Base-by-base conservation (phyloP, 768 basidiomycete genomes). In the Russula compacta region DNA sequence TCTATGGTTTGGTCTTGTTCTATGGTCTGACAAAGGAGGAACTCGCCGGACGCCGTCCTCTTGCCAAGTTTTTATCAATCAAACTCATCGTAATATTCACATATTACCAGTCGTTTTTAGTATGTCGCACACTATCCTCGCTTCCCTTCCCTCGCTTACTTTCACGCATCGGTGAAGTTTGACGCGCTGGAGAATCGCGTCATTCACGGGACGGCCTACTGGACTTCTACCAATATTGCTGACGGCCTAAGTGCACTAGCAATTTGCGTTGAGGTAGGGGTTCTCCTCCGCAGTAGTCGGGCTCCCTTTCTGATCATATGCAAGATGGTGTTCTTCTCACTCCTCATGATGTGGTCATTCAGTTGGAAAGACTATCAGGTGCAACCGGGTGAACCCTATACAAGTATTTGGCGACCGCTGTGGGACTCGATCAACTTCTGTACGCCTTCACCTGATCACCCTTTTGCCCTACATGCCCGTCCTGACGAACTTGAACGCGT, bases 1-100 rank as follows among this genome's bases (percentile, higher is more conserved):
- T 95, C 2, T 95, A 95, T 67, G 94, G 92, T 7, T 76, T 97
- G 8, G 69, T 95, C 15, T 66, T 92, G 14, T 92, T 94, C 73
- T 95, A 95, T 69, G 85, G 81, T 19, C 77, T 95, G 50, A 90
- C 84, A 51, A 81, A 84, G 60, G 84, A 88, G 17, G 92, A 94
- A 66, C 81, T 95, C 15, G 74, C 69, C 57, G 89, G 86, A 38
- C 78, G 83, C 17, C 79, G 86, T 33, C 93, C 92, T 36, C 74
- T 94, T 33, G 82, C 86, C 32, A 95, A 95, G 75, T 95, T 95
- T 71, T 69, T 95, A 63, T 75, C 83, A 3, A 93, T 95, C 76
- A 95, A 95, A 71, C 74, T 89, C 38, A 88, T 92, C 53, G 87
- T 92, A 47, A 84, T 92, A 83, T 84, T 88, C 70, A 93, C 91